These are phyloP conservation scores for Didymellaceae sp. DNA, from an alignment of 2,329 filamentous ascomycete genomes.

Conservation along the genomic window DNA sequence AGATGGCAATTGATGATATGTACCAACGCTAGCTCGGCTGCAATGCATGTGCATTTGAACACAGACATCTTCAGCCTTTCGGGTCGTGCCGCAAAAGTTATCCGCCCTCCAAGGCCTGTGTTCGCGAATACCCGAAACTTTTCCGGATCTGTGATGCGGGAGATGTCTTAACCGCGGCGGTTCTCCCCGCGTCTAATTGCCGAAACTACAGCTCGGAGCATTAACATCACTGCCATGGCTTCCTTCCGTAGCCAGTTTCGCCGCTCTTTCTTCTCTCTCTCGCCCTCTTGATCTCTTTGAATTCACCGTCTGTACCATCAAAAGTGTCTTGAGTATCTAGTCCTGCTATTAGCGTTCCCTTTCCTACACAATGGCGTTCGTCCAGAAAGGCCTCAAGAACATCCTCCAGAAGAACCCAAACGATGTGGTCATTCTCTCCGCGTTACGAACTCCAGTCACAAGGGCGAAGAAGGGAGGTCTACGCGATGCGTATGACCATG, in stretches of 20 bases:
- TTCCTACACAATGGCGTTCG: slow-evolving; percentile 49
- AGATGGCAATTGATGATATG: slow-evolving; percentile 3
- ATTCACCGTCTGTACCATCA: slow-evolving; percentile 6
- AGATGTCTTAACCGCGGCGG: slow-evolving; percentile 34
- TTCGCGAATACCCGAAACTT: slow-evolving; percentile 17
- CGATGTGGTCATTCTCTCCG: slow-evolving; percentile 87
- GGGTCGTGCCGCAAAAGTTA: slow-evolving; percentile 8
- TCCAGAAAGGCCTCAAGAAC: slow-evolving; percentile 70
- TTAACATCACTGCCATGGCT: slow-evolving; percentile 29
- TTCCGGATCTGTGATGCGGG: slow-evolving; percentile 29
- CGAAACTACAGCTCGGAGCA: slow-evolving; percentile 42
- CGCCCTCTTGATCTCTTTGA: slow-evolving; percentile 14
- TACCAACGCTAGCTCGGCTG: slow-evolving; percentile 13
- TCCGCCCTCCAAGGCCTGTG: slow-evolving; percentile 2
- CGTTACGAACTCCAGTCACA: slow-evolving; percentile 87
- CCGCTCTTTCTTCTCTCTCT: slow-evolving; percentile 15
- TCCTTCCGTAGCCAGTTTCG: slow-evolving; percentile 18
- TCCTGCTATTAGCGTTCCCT: slow-evolving; percentile 21
- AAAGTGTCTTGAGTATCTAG: slow-evolving; percentile 4
- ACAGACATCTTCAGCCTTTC: slow-evolving; percentile 6
- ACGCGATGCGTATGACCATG: slow-evolving; percentile 88
- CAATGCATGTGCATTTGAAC: slow-evolving; percentile 17
- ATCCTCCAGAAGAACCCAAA: slow-evolving; percentile 79
- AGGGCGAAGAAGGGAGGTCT: slow-evolving; percentile 82
- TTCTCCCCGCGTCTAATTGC: slow-evolving; percentile 42